Conservation (phyloP, 176 grass and related monocot genomes). For the Chloris gayana region DNA sequence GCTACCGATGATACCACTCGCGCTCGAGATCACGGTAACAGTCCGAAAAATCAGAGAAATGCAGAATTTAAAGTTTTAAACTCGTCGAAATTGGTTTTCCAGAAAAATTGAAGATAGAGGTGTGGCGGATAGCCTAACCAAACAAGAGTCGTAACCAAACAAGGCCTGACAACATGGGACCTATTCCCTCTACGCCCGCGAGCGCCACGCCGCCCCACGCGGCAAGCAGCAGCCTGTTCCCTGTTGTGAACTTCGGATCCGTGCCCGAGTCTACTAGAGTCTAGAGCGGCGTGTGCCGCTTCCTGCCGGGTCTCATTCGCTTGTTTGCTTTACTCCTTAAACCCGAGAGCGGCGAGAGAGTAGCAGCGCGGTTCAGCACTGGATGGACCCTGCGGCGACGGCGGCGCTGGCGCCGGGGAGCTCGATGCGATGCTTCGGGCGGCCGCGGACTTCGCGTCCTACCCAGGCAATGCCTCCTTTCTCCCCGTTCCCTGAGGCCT, state of each 20-base stretch:
- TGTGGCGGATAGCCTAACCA: no score
- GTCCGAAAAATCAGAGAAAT: no score
- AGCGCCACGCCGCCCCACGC: constrained; percentile 40
- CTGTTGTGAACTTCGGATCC: background rate
- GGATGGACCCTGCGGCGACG: constrained; percentile 41
- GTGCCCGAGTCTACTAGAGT: background rate
- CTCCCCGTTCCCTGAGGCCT: background rate
- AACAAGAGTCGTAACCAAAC: no score
- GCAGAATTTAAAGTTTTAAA: no score
- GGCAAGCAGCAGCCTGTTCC: background rate
- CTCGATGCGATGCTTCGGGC: constrained; percentile 53
- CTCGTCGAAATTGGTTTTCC: no score
- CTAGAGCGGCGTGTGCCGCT: background rate
- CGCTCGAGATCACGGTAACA: no score
- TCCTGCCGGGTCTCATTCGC: background rate
- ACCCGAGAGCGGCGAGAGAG: background rate
- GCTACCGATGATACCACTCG: no score
- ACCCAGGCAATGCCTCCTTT: constrained; percentile 48
- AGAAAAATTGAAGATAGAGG: no score
- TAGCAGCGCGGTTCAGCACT: background rate
- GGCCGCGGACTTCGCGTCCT: constrained; percentile 75
- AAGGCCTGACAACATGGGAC: background rate
- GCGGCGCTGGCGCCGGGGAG: constrained; percentile 37
- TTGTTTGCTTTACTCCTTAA: background rate
- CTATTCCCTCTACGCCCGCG: background rate